Conservation (phyloP, 2,329 filamentous ascomycete species). For the Curvularia spicifera region DNA sequence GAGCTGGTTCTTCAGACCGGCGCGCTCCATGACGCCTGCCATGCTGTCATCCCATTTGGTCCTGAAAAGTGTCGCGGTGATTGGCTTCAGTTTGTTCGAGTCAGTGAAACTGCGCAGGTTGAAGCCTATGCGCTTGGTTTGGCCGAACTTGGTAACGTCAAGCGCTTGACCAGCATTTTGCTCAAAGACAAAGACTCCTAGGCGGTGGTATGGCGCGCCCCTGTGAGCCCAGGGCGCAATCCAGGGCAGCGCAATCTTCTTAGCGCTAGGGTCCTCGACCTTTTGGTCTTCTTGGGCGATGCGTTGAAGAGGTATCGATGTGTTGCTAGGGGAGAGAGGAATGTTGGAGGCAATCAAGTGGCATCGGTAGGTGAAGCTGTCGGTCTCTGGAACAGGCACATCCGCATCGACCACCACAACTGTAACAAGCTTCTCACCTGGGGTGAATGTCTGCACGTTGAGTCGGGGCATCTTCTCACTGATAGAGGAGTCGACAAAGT, state of each 20-base stretch:
- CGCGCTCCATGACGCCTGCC: slow-evolving; percentile 82
- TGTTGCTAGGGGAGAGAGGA: slow-evolving; percentile 63
- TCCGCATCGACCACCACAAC: slow-evolving; percentile 89
- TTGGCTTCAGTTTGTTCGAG: slow-evolving; percentile 70
- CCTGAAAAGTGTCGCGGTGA: slow-evolving; percentile 88
- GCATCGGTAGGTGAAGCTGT: slow-evolving; percentile 80
- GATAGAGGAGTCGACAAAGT: slow-evolving; percentile 75
- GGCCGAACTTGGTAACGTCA: slow-evolving; percentile 67
- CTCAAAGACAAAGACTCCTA: slow-evolving; percentile 82
- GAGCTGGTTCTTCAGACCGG: slow-evolving; percentile 71
- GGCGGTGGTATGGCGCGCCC: slow-evolving; percentile 87
- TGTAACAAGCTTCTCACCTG: slow-evolving; percentile 80
- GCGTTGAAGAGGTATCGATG: slow-evolving; percentile 40
- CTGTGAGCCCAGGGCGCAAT: slow-evolving; percentile 86
- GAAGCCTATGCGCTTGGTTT: slow-evolving; percentile 76
- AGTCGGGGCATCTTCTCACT: slow-evolving; percentile 78
- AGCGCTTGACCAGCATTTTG: slow-evolving; percentile 65
- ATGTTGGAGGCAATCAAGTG: slow-evolving; percentile 85
- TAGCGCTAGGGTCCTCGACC: slow-evolving; percentile 55
- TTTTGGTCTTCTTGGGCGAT: slow-evolving; percentile 42
- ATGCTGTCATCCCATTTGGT: slow-evolving; percentile 88
- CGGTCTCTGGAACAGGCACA: slow-evolving; percentile 77
- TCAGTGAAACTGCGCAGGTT: slow-evolving; percentile 75
- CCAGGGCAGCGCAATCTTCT: slow-evolving; percentile 78
- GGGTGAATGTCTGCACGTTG: slow-evolving; percentile 83